Base-by-base conservation (phyloP, 352 stramenopile genomes). In the Peronosclerospora sorghi region DNA sequence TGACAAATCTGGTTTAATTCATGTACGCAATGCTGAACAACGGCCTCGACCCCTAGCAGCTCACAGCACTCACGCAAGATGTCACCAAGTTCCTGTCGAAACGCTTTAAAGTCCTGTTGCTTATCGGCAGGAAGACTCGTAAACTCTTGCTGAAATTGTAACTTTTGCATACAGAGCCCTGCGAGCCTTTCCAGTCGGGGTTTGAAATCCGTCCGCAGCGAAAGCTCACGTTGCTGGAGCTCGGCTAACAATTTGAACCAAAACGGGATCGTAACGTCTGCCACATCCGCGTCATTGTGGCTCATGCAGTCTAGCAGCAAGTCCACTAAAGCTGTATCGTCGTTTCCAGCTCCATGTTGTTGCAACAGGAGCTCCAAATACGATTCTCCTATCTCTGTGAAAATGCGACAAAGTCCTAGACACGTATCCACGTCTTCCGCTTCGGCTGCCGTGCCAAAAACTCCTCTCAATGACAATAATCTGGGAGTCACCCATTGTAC, bases 291-390 rank as follows among this genome's bases (percentile, higher is more conserved):
- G 13, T 94, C 80, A 6, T 67, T 60, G 44, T 82, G 86, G 19
- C 68, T 68, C 73, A 92, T 93, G 46, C 82, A 94, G 45, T 90
- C 80, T n/a, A 89, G 50, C n/a, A 95, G 58, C 28, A 92, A 56
- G 35, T 94, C 73, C 5, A 94, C 76, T 1, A 95, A 59, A 7
- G 67, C 59, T 3, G 61, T 59, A 45, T 92, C 70, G 14, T 71
- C 62, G 17, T 75, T 68, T 1, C 68, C 61, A 29, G 21, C 21
- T 35, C 28, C 47, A 17, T 56, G 17, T 19, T 56, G 35, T 32
- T 52, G 49, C n/a, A 94, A 27, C 7, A 95, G 54, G 38, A 94
- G 37, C 24, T 79, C 56, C 36, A 96, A 62, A 56, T 91, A 94
- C 10, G 72, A 72, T 36, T 96, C 86, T 8, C 70, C 77, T 60